Percentiles rank a stretch among this genome's conserved stretches.
phyloP scores from a whole-genome alignment of 1,284 basidiomycete species.

The Leccinum pallidistipes region DNA sequence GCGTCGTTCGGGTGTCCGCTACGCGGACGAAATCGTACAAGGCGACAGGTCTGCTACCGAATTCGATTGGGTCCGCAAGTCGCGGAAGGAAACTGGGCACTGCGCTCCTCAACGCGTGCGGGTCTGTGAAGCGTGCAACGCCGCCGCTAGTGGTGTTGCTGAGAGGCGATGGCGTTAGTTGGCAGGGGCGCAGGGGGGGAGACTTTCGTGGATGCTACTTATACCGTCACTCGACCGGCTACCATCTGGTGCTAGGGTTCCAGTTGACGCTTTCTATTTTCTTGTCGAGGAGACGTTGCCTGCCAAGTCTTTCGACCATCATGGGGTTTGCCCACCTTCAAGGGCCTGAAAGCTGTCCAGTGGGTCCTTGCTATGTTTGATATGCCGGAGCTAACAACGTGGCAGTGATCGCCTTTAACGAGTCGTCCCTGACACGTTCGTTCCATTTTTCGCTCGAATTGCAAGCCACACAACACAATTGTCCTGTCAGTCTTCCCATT shows the following conservation, averaged over 20 bases:
- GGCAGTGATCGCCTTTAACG: constrained; percentile 1
- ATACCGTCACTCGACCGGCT: background rate
- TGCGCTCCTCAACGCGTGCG: constrained; percentile 27
- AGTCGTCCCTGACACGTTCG: background rate
- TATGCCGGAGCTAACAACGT: background rate
- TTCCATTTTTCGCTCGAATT: background rate
- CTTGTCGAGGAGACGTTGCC: constrained; percentile 3
- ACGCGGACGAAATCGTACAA: constrained; percentile 51
- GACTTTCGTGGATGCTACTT: constrained; percentile 4
- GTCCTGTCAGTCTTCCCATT: background rate
- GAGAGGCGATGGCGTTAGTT: constrained; percentile 31
- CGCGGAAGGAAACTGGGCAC: constrained; percentile 11
- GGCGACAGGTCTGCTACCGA: constrained; percentile 35
- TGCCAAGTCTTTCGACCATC: background rate
- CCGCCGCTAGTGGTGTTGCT: constrained; percentile 26
- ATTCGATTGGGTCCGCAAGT: constrained; percentile 31
- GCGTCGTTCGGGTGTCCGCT: constrained; percentile 51
- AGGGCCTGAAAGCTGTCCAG: constrained; percentile 5
- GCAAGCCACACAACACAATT: background rate
- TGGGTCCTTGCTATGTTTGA: background rate
- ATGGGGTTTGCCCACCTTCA: background rate
- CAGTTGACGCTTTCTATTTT: constrained; percentile 1
- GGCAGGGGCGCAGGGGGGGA: constrained; percentile 4
- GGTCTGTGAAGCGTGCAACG: constrained; percentile 36
- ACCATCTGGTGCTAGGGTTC: background rate